Conservation (phyloP, 2,329 filamentous ascomycete species). For the Diplodia scrobiculata region DNA sequence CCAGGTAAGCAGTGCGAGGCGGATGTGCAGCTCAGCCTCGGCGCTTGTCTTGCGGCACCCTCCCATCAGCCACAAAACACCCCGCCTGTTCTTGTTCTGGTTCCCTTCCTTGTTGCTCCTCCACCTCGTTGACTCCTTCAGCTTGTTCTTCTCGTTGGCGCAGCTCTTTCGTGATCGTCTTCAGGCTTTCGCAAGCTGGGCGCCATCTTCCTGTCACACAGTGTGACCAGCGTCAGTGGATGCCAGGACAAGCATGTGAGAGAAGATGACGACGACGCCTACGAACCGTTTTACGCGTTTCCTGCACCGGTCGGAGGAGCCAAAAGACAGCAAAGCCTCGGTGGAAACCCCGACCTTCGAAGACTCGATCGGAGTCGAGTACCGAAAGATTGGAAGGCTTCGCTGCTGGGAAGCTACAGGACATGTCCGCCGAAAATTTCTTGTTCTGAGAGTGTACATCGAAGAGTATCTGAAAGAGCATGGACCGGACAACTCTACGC, state of each 20-base stretch:
- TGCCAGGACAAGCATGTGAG: neutral
- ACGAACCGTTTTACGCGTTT: neutral
- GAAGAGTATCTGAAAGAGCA: constrained; percentile 31
- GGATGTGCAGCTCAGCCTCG: constrained; percentile 1
- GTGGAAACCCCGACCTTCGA: neutral
- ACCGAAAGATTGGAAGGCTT: neutral
- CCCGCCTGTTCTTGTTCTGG: neutral
- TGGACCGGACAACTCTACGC: neutral
- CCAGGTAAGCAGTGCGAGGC: neutral
- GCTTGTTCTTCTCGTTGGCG: neutral
- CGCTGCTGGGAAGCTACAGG: constrained; percentile 32
- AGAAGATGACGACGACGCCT: neutral
- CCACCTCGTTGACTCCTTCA: no score
- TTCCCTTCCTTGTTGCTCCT: neutral
- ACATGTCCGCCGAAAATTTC: constrained; percentile 29
- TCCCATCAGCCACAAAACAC: neutral
- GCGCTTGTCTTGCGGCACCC: neutral
- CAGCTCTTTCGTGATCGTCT: neutral
- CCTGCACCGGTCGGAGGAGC: neutral
- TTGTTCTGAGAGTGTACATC: constrained; percentile 30
- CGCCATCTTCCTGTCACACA: neutral
- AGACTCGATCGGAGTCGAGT: neutral
- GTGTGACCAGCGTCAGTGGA: neutral
- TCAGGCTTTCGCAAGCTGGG: neutral
- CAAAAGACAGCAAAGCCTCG: neutral